A percentile compares a stretch with the other conserved stretches of the same genome.
phyloP scores from a whole-genome alignment of 2,329 filamentous ascomycete species.

The Coniella vitis region DNA sequence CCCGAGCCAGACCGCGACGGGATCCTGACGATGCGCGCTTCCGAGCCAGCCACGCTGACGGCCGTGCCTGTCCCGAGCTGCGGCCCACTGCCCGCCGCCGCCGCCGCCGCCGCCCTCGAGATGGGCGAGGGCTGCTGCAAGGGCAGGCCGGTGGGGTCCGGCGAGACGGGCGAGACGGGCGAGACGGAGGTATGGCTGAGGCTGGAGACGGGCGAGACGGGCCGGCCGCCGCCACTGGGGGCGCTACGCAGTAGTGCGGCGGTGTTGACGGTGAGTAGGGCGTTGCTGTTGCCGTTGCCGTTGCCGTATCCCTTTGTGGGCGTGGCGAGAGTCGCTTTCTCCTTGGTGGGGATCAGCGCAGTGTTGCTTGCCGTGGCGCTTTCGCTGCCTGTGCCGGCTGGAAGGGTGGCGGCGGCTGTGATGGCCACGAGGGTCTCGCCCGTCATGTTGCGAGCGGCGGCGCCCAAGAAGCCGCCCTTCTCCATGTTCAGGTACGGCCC shows the following conservation, averaged over 20 bases:
- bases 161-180: slow-evolving; percentile 4
- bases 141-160: background rate
- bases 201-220: slow-evolving; percentile 2
- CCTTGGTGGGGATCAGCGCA: too few species aligned
- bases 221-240: background rate
- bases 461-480: background rate
- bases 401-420: background rate
- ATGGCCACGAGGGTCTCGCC: slow-evolving; percentile 1
- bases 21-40: slow-evolving; percentile 5
- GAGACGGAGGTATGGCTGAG: background rate
- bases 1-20: background rate
- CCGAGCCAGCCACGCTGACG: background rate
- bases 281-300: background rate
- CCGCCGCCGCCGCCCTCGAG: background rate
- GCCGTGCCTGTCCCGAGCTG: background rate
- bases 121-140: background rate
- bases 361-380: background rate
- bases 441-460: slow-evolving; percentile 3
- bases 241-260: too few species aligned
- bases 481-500: slow-evolving; percentile 4
- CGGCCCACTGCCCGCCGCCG: too few species aligned
- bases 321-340: too few species aligned
- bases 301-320: too few species aligned
- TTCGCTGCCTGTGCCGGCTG: background rate
- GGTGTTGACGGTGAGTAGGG: slow-evolving; percentile 3